Base-by-base conservation (phyloP, 2,329 filamentous ascomycete genomes). In the Zopfia rhizophila region DNA sequence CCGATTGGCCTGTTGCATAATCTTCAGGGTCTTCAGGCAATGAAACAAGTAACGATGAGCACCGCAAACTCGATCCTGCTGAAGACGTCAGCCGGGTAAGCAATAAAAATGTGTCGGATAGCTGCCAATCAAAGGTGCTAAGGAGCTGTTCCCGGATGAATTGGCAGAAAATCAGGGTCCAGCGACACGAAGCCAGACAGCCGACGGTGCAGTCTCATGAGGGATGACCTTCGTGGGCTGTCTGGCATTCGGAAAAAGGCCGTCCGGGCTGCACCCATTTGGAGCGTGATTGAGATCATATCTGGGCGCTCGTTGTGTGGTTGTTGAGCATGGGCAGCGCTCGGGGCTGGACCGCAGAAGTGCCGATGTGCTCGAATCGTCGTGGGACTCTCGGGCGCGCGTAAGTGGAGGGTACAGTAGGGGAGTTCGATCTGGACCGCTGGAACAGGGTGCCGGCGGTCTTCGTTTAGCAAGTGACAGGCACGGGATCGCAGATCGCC, bases 1-100 rank as follows among this genome's bases (percentile, higher is more conserved):
- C 35, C 24, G 14, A 55, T 44, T 52, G 48, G 52, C 27, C 23
- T 21, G 7, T 21, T 12, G n/a, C 8, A 7, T 11, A 17, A 38
- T 11, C 29, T 14, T 39, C 46, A 55, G 49, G 47, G 53, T 53
- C 48, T 16, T 11, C 44, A 16, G 37, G 46, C 42, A 38, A 13
- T 38, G 18, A 35, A 50, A 42, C 27, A 41, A 47, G 51, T n/a
- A 33, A 52, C 54, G 61, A 62, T 60, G 44, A 12, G 38, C 57
- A 53, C 46, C 36, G 22, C 45, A 49, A 28, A 31, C 35, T 48
- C 55, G 57, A 61, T 59, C 46, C 36, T 38, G 31, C 43, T 23
- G 27, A 16, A 7, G 7, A 7, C 5, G 22, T 21, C 13, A 23
- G 17, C 17, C 21, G 36, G 22, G 22, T 14, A 17, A 21, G 32